Base-by-base conservation (phyloP, 1,139 yeast genomes). In the Pichia sp. region DNA sequence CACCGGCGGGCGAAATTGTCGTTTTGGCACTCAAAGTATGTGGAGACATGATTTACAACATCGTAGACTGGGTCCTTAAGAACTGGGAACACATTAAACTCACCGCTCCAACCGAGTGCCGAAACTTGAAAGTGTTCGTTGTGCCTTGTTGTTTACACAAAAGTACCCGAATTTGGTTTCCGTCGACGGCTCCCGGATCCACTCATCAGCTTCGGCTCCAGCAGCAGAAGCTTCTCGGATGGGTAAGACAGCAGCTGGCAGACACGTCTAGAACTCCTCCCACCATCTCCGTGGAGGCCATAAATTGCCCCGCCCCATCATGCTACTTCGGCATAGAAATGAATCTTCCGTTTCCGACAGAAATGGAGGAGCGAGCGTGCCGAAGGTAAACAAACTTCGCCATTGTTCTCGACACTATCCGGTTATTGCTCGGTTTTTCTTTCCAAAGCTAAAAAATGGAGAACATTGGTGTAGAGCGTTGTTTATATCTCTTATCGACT, bases 141-240 rank as follows among this genome's bases (percentile, higher is more conserved):
- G 59, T 60, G 3, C 67, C 68, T 1, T 65, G 68, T 45, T 65
- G 68, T 49, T 52, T 58, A 40, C 54, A 60, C 40, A 51, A 52
- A 34, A 51, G 54, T 1, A 19, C n/a, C 60, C 57, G 41, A n/a
- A 23, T 42, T 8, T 29, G 30, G 10, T 10, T 42, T 16, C 30
- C 13, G 23, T 8, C 45, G 45, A 3, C 26, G 45, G n/a, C 15
- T 13, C n/a, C 40, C 40, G 40, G 40, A 13, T 13, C 13, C 6
- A 19, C 23, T 3, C 23, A 19, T 19, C 23, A 15, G 34, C 34
- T 31, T 31, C 34, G 34, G 34, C 34, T 31, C 34, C 34, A 36
- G 15, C 40, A 11, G 7, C 40, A 36, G 15, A 13, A 36, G 15
- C 40, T 36, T 13, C 15, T 36, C 40, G 15, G 15, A 13, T 36